phyloP scores from a whole-genome alignment of 2,329 filamentous ascomycete genomes.

The Apiospora kogelbergensis region DNA sequence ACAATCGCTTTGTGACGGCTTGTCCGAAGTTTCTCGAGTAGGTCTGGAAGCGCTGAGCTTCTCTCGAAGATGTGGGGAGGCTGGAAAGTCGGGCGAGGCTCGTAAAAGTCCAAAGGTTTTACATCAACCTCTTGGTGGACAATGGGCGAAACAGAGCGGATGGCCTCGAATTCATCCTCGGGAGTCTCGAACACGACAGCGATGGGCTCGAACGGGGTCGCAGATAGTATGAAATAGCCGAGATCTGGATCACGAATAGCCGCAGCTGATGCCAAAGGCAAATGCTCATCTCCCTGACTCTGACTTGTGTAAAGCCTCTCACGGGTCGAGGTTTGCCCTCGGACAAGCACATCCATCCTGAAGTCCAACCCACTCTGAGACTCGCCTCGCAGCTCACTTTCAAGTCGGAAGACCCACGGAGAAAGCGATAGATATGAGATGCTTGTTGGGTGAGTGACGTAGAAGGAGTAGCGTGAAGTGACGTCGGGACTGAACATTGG shows the following conservation, averaged over 20 bases:
- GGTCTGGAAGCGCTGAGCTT: constrained; percentile 52
- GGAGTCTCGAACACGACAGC: constrained; percentile 60
- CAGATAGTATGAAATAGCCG: constrained; percentile 62
- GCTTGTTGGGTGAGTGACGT: constrained; percentile 59
- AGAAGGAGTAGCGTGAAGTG: constrained; percentile 63
- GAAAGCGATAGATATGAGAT: constrained; percentile 61
- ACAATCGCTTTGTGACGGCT: constrained; percentile 61
- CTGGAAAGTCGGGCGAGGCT: constrained; percentile 67
- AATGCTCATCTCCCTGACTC: constrained; percentile 40
- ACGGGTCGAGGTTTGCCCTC: constrained; percentile 54
- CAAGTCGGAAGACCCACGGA: constrained; percentile 64
- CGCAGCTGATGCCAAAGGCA: constrained; percentile 53
- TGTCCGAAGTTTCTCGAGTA: constrained; percentile 58
- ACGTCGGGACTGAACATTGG: constrained; percentile 63
- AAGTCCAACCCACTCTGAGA: constrained; percentile 61
- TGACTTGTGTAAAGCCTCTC: constrained; percentile 59
- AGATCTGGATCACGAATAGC: constrained; percentile 61
- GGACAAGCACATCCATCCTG: constrained; percentile 59
- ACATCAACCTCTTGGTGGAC: constrained; percentile 44
- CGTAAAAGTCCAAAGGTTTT: constrained; percentile 53
- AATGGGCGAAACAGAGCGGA: constrained; percentile 42
- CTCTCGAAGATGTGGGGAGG: constrained; percentile 61
- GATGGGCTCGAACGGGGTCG: constrained; percentile 58
- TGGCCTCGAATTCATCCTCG: constrained; percentile 48
- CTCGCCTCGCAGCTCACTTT: constrained; percentile 58